A percentile compares a stretch with the other conserved stretches of the same genome.
phyloP scores from a whole-genome alignment of 495 filamentous ascomycete species.

The Neurospora tetraspora region DNA sequence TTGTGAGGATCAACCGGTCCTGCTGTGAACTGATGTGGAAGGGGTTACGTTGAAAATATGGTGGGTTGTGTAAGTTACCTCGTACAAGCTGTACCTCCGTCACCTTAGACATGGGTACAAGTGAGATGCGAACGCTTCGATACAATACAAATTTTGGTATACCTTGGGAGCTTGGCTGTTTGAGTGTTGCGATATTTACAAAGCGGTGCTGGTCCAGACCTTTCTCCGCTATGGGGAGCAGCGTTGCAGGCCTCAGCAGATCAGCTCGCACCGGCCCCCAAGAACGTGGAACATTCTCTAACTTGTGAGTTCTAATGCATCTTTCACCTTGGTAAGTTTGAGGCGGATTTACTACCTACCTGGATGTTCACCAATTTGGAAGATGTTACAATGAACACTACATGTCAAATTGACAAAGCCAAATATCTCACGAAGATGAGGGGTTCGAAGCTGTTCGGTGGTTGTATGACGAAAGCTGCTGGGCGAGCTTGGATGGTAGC shows the following conservation, averaged over 20 bases:
- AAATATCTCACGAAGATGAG: background rate
- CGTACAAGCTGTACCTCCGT: background rate
- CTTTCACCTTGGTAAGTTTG: background rate
- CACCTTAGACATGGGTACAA: background rate
- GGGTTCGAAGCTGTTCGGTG: background rate
- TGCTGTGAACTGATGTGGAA: background rate
- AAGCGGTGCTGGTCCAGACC: background rate
- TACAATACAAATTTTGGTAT: background rate
- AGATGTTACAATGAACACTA: background rate
- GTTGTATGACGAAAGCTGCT: background rate
- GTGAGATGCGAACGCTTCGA: background rate
- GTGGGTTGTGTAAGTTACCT: background rate
- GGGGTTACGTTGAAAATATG: background rate
- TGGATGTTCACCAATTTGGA: background rate
- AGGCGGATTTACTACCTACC: background rate
- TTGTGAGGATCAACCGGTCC: background rate
- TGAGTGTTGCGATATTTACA: background rate
- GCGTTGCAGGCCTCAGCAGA: background rate
- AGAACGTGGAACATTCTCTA: background rate
- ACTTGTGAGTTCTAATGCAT: background rate
- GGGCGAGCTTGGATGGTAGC: background rate
- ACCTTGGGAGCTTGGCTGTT: background rate
- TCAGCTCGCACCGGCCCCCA: background rate
- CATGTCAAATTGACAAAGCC: background rate
- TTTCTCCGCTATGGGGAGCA: background rate